phyloP scores from a whole-genome alignment of 768 basidiomycete genomes.

The Lenzites betulinus region DNA sequence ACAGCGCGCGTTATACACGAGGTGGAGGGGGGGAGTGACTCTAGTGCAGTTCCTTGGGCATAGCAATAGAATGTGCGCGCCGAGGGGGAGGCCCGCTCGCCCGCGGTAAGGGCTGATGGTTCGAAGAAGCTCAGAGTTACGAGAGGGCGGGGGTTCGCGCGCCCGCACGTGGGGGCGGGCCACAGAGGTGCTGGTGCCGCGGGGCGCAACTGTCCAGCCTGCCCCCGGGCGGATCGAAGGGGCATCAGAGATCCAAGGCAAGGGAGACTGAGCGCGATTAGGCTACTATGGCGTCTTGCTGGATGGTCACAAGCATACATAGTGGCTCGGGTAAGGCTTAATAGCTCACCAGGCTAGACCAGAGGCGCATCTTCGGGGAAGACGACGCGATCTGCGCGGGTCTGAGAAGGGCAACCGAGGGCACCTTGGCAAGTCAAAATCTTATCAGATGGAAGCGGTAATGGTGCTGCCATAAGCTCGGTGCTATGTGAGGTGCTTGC shows the following conservation, averaged over 20 bases:
- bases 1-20: constrained; percentile 13
- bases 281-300: constrained; percentile 4
- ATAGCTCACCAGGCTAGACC: constrained; percentile 19
- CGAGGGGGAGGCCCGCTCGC: not conserved
- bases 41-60: not conserved
- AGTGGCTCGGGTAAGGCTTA: constrained; percentile 11
- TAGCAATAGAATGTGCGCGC: not conserved
- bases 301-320: constrained; percentile 16
- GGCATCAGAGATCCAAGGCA: constrained; percentile 13
- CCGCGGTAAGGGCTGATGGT: not conserved
- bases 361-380: constrained; percentile 14
- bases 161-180: constrained; percentile 10
- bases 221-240: constrained; percentile 3
- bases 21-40: not conserved
- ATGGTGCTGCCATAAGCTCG: not conserved
- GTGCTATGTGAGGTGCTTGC: not conserved
- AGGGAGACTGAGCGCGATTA: constrained; percentile 13
- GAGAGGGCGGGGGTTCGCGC: constrained; percentile 17
- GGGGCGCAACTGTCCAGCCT: not conserved
- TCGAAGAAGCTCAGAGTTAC: constrained; percentile 14
- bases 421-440: not conserved
- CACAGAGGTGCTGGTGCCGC: constrained; percentile 2
- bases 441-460: constrained; percentile 9
- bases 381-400: constrained; percentile 17
- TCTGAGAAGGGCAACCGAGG: constrained; percentile 2